Conservation (phyloP, 805 yeast species). For the Starmerella apis region DNA sequence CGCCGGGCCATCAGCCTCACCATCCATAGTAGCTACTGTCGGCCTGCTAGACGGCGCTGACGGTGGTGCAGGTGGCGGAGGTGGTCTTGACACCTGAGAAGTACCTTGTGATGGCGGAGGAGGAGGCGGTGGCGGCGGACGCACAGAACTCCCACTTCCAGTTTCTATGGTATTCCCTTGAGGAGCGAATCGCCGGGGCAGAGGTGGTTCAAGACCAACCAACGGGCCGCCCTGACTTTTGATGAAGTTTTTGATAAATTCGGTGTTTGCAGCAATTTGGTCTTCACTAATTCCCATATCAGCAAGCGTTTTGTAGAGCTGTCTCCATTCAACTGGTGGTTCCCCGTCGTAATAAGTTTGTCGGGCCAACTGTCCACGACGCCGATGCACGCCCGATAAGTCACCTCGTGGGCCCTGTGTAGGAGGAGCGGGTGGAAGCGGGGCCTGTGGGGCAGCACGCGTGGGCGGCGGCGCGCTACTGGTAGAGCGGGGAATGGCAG, state of each 20-base stretch:
- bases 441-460: slow-evolving; percentile 47
- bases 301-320: slow-evolving; percentile 60
- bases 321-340: slow-evolving; percentile 80
- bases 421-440: slow-evolving; percentile 4
- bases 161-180: slow-evolving; percentile 12
- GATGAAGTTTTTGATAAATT: slow-evolving; percentile 70
- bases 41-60: slow-evolving; percentile 14
- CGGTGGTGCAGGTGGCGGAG: slow-evolving; percentile 10
- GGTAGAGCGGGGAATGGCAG: slow-evolving; percentile 56
- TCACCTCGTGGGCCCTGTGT: slow-evolving; percentile 57
- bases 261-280: slow-evolving; percentile 77
- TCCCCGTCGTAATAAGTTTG: slow-evolving; percentile 58
- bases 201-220: slow-evolving; percentile 75
- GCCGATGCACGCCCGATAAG: slow-evolving; percentile 29
- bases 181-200: slow-evolving; percentile 46
- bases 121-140: slow-evolving; percentile 31
- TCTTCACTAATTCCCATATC: slow-evolving; percentile 74
- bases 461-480: slow-evolving; percentile 27
- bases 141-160: not conserved
- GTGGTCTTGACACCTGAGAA: not conserved
- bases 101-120: not conserved
- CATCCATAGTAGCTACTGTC: not conserved
- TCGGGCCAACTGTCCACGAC: slow-evolving; percentile 27
- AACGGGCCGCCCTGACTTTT: slow-evolving; percentile 65
- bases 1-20: slow-evolving; percentile 15